Conservation (phyloP, 352 stramenopile species). For the Phytopythium helicoides region DNA sequence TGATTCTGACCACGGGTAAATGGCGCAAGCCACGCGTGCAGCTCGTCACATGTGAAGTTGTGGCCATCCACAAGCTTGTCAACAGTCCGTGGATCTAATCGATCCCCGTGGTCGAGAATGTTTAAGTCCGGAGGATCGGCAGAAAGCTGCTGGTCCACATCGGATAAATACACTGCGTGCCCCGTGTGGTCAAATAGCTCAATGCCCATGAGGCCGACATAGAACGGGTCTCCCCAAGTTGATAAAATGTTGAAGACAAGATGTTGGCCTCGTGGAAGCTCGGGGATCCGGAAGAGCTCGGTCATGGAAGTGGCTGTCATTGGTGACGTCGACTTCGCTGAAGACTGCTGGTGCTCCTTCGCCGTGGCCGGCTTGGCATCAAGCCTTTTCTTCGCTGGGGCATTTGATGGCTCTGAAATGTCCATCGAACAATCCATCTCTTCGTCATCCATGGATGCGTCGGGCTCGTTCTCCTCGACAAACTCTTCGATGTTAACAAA, state of each 20-base stretch:
- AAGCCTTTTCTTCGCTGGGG: background rate
- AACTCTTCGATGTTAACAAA: constrained; percentile 78
- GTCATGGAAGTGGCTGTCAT: constrained; percentile 7
- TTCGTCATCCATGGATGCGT: constrained; percentile 7
- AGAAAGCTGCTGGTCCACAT: constrained; percentile 68
- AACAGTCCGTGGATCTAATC: constrained; percentile 72
- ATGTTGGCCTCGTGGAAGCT: constrained; percentile 61
- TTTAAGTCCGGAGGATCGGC: constrained; percentile 85
- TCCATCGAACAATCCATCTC: constrained; percentile 1
- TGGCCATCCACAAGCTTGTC: constrained; percentile 90
- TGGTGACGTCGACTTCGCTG: background rate
- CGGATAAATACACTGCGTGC: constrained; percentile 51
- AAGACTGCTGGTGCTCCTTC: background rate
- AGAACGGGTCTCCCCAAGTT: constrained; percentile 90
- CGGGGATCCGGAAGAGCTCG: constrained; percentile 62
- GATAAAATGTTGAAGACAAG: constrained; percentile 85
- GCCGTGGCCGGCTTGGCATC: background rate
- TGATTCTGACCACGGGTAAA: constrained; percentile 77
- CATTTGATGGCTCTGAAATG: background rate
- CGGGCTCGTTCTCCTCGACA: constrained; percentile 17
- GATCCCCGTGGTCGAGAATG: constrained; percentile 68
- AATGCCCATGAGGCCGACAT: constrained; percentile 89
- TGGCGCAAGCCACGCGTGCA: constrained; percentile 87
- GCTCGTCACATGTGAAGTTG: constrained; percentile 85
- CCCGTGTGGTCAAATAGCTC: constrained; percentile 88